A percentile compares a stretch with the other conserved stretches of the same genome.
These are phyloP conservation scores for Tinospora cordifolia DNA, from an alignment of 164 flowering plant species.

Conservation along the genomic window DNA sequence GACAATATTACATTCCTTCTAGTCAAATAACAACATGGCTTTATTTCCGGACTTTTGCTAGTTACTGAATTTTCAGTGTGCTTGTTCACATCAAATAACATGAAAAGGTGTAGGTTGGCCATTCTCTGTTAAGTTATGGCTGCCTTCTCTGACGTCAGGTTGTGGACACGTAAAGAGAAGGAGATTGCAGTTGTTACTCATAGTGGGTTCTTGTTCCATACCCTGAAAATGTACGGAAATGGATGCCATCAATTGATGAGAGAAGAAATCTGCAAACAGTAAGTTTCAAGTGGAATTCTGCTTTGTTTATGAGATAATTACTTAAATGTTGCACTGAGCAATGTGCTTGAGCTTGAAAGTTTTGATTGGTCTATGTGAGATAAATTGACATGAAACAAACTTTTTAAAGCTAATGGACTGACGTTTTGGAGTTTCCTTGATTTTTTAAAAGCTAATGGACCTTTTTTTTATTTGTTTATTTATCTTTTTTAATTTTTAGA, in stretches of 20 bases:
- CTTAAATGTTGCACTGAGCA: background rate
- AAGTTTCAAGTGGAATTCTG: slow-evolving; percentile 23
- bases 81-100: background rate
- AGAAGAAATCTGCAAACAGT: slow-evolving; percentile 61
- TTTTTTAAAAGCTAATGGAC: no score
- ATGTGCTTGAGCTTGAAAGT: background rate
- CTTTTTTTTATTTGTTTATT: background rate
- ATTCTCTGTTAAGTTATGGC: background rate
- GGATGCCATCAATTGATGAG: slow-evolving; percentile 56
- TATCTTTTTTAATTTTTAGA: no score
- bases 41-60: background rate
- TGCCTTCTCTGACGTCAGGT: slow-evolving; percentile 33
- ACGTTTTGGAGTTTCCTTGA: no score
- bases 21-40: background rate
- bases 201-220: slow-evolving; percentile 67
- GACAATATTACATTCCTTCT: background rate
- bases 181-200: slow-evolving; percentile 86
- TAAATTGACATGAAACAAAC: no score
- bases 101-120: background rate
- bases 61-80: background rate
- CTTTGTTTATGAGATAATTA: background rate
- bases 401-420: no score
- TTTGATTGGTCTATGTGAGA: background rate
- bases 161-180: slow-evolving; percentile 80
- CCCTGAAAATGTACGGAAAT: slow-evolving; percentile 46